phyloP scores from a whole-genome alignment of 2,329 filamentous ascomycete genomes.

The Fusarium beomiforme region DNA sequence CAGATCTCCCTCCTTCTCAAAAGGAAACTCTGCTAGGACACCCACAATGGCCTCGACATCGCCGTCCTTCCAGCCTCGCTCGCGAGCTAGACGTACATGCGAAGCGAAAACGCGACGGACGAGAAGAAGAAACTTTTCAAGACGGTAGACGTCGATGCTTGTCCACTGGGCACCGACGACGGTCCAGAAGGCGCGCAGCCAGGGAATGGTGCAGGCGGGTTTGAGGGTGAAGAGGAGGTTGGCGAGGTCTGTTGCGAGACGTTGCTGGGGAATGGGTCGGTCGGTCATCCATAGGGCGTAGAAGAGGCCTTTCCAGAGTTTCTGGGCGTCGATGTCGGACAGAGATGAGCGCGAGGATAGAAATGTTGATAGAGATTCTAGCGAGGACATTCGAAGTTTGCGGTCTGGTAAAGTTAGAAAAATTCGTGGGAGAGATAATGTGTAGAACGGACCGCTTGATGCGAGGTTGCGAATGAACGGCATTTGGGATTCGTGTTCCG shows the following conservation, averaged over 20 bases:
- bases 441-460: conserved; percentile 76
- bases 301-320: conserved; percentile 95
- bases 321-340: conserved; percentile 76
- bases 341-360: conserved; percentile 72
- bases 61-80: conserved; percentile 50
- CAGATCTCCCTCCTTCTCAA: conserved; percentile 52
- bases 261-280: conserved; percentile 86
- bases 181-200: conserved; percentile 75
- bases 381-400: conserved; percentile 78
- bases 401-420: conserved; percentile 66
- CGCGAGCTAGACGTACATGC: conserved; percentile 63
- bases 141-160: conserved; percentile 77
- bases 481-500: conserved; percentile 58
- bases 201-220: conserved; percentile 53
- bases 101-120: conserved; percentile 81
- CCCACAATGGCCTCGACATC: conserved; percentile 43
- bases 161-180: conserved; percentile 77
- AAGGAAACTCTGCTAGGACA: conserved; percentile 46
- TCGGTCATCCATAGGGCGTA: conserved; percentile 96
- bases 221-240: conserved; percentile 69
- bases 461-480: conserved; percentile 87
- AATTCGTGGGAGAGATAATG: not conserved
- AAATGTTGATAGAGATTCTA: conserved; percentile 81
- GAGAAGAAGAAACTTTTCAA: conserved; percentile 93
- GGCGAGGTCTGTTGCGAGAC: conserved; percentile 81